Evolutionary conservation across 2,329 filamentous ascomycete genomes (phyloP).

Genomic region (Lasiodiplodia citricola): DNA sequence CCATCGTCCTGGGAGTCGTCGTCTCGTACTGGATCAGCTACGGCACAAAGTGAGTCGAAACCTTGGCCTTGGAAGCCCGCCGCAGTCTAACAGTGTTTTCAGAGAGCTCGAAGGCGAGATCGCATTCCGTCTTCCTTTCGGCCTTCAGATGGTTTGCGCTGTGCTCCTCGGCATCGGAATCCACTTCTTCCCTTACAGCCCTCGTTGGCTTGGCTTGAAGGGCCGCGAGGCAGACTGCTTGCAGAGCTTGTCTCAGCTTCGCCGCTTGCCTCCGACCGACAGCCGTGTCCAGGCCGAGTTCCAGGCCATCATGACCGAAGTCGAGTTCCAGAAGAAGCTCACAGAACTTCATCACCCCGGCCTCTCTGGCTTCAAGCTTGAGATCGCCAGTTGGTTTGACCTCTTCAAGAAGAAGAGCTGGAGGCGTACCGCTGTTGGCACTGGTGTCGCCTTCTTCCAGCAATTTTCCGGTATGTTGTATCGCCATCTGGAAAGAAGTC

Average conservation of each 20-base stretch:
- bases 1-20: constrained; percentile 49
- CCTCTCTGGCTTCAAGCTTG: constrained; percentile 22
- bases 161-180: constrained; percentile 39
- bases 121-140: constrained; percentile 55
- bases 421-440: constrained; percentile 48
- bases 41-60: constrained; percentile 44
- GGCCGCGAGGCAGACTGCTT: constrained; percentile 40
- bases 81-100: background rate
- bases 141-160: constrained; percentile 51
- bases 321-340: constrained; percentile 29
- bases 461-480: constrained; percentile 43
- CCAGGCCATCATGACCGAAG: constrained; percentile 31
- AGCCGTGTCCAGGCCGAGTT: constrained; percentile 30
- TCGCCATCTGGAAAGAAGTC: background rate
- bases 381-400: constrained; percentile 41
- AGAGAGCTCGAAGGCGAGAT: constrained; percentile 49
- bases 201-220: constrained; percentile 40
- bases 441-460: constrained; percentile 51
- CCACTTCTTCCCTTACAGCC: constrained; percentile 41
- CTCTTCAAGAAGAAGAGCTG: constrained; percentile 52
- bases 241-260: constrained; percentile 35
- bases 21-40: constrained; percentile 51
- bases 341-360: constrained; percentile 16
- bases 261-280: constrained; percentile 32
- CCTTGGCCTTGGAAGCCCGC: background rate